Evolutionary conservation across 352 stramenopile genomes (phyloP).

Genomic region (Phytophthora foliorum): DNA sequence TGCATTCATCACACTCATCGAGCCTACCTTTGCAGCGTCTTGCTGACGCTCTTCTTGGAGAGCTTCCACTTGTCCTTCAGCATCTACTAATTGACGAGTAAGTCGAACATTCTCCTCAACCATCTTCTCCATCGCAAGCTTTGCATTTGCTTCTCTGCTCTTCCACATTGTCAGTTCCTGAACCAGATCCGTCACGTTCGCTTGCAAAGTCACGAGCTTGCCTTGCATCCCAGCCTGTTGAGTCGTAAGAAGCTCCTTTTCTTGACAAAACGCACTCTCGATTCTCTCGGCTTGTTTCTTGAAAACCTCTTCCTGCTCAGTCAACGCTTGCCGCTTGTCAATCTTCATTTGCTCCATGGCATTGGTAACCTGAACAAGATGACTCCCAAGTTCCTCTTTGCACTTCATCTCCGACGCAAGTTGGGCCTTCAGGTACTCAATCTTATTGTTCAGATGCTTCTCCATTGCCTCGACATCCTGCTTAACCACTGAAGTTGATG

Average conservation of each 20-base stretch:
- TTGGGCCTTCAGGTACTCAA: conserved; percentile 88
- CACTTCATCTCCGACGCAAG: conserved; percentile 88
- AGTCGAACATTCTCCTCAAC: conserved; percentile 75
- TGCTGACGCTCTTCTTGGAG: conserved; percentile 66
- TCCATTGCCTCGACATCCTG: conserved; percentile 62
- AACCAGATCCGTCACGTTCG: conserved; percentile 81
- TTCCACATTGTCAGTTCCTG: conserved; percentile 77
- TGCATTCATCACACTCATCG: conserved; percentile 70
- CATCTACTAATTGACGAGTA: conserved; percentile 70
- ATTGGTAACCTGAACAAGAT: conserved; percentile 70
- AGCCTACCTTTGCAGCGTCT: conserved; percentile 29
- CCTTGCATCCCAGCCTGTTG: conserved; percentile 63
- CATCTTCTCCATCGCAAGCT: conserved; percentile 79
- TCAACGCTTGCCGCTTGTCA: conserved; percentile 60
- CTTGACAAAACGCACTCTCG: conserved; percentile 55
- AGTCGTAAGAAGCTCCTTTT: conserved; percentile 56
- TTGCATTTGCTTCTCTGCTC: conserved; percentile 71
- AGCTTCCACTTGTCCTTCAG: conserved; percentile 63
- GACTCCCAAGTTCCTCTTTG: conserved; percentile 81
- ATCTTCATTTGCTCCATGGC: conserved; percentile 76
- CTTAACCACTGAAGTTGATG: conserved; percentile 19
- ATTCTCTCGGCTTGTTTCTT: conserved; percentile 63
- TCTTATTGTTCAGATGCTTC: conserved; percentile 82
- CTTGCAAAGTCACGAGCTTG: conserved; percentile 74
- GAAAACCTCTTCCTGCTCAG: conserved; percentile 69